Evolutionary conservation across 2,329 filamentous ascomycete species (phyloP).

Genomic region (Trichocomaceae sp.): DNA sequence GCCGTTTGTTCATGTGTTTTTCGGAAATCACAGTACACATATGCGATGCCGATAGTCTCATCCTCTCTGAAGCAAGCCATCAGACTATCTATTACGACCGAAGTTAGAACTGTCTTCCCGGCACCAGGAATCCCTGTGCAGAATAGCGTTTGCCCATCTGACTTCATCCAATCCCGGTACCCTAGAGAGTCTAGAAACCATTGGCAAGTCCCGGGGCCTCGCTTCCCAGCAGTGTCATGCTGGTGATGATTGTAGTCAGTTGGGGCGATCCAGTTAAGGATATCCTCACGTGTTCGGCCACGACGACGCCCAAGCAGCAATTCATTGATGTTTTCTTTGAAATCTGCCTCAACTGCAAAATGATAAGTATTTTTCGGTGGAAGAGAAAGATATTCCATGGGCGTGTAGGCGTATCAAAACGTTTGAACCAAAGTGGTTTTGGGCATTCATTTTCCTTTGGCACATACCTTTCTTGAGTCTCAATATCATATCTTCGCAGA

Average conservation of each 20-base stretch:
- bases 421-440: neutral
- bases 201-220: constrained; percentile 1
- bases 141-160: constrained; percentile 1
- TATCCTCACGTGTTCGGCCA: neutral
- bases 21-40: constrained; percentile 4
- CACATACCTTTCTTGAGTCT: neutral
- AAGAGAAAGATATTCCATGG: too few relatives aligned
- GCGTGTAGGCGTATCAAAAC: too few relatives aligned
- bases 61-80: constrained; percentile 10
- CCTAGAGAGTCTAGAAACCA: neutral
- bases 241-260: neutral
- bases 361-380: neutral
- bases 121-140: constrained; percentile 39
- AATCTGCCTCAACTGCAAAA: neutral
- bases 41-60: constrained; percentile 1
- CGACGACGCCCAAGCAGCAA: neutral
- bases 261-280: neutral
- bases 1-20: neutral
- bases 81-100: constrained; percentile 39
- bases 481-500: neutral
- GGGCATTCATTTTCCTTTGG: neutral
- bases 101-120: constrained; percentile 45
- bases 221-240: neutral
- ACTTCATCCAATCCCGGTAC: neutral
- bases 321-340: neutral